phyloP scores from a whole-genome alignment of 257 asterid genomes.

The Parsonsia alboflavescens region DNA sequence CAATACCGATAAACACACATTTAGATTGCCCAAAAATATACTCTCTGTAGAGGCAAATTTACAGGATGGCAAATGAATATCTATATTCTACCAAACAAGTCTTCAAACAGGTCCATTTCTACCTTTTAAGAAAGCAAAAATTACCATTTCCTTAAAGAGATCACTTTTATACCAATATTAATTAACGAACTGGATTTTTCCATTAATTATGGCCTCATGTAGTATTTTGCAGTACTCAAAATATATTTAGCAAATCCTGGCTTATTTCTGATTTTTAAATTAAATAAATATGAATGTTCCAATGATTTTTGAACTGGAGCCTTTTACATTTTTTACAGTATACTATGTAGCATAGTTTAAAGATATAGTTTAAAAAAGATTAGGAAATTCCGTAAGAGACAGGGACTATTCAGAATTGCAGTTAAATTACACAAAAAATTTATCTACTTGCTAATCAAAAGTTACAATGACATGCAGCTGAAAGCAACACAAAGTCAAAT shows the following conservation, averaged over 20 bases:
- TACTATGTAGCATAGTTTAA: neutral
- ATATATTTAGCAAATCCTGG: neutral
- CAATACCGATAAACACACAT: neutral
- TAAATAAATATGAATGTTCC: neutral
- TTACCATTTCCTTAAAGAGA: neutral
- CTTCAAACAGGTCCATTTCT: neutral
- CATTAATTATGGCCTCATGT: neutral
- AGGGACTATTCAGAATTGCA: neutral
- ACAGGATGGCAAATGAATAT: neutral
- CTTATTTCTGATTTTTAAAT: neutral
- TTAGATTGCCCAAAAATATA: neutral
- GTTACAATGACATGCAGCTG: no score
- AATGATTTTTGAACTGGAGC: neutral
- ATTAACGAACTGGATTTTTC: neutral
- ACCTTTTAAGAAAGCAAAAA: neutral
- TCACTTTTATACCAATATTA: neutral
- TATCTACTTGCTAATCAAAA: no score
- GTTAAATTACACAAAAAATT: neutral
- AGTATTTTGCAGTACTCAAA: neutral
- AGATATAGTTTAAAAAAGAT: neutral
- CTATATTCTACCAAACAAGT: neutral
- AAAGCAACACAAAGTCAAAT: neutral
- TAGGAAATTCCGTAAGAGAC: neutral
- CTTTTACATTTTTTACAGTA: neutral
- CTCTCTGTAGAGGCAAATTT: neutral